phyloP scores from a whole-genome alignment of 129 eudicot genomes.

The Deinandra increscens region DNA sequence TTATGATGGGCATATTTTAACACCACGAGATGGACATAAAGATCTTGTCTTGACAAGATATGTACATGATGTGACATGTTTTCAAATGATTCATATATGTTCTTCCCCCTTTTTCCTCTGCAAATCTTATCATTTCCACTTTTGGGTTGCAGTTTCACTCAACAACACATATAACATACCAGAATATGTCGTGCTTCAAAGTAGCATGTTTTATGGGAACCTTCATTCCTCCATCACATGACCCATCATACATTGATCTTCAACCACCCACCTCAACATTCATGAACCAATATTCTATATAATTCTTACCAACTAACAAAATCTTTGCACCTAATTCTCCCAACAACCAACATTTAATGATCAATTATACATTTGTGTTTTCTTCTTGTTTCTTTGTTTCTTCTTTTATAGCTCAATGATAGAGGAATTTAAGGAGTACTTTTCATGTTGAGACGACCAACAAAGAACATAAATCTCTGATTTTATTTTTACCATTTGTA shows the following conservation, averaged over 20 bases:
- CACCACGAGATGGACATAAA: constrained; percentile 33
- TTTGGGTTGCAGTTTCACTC: constrained; percentile 50
- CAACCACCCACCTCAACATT: constrained; percentile 34
- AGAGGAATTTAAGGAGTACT: neutral
- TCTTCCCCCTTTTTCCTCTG: constrained; percentile 43
- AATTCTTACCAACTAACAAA: constrained; percentile 36
- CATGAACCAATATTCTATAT: constrained; percentile 30
- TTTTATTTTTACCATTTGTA: too few species aligned
- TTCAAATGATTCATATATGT: constrained; percentile 19
- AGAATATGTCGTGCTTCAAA: constrained; percentile 40
- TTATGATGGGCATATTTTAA: constrained; percentile 26
- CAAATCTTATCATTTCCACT: constrained; percentile 59
- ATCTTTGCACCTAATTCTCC: constrained; percentile 36
- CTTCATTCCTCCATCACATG: constrained; percentile 49
- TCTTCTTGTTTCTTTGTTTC: constrained; percentile 19
- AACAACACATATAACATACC: constrained; percentile 31
- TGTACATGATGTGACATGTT: constrained; percentile 32
- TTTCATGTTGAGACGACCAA: too few species aligned
- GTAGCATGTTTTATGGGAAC: constrained; percentile 37
- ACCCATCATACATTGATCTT: constrained; percentile 50
- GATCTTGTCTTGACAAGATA: constrained; percentile 39
- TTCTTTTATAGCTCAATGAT: constrained; percentile 4
- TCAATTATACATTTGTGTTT: constrained; percentile 15
- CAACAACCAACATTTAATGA: constrained; percentile 31
- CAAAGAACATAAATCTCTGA: too few species aligned